phyloP scores from a whole-genome alignment of 805 yeast species.

The Wickerhamiella hasegawae region DNA sequence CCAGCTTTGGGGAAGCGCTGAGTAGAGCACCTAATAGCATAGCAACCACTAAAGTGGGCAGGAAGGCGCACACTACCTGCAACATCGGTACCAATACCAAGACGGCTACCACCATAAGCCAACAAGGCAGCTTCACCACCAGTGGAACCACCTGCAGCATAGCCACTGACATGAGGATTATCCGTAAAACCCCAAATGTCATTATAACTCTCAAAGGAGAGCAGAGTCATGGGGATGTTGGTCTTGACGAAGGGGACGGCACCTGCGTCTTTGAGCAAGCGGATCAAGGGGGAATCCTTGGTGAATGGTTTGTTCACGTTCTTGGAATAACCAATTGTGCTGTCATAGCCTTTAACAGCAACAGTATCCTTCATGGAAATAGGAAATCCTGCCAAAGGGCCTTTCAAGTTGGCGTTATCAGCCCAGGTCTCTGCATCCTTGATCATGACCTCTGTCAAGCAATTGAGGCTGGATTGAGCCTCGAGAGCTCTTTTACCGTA shows the following conservation, averaged over 20 bases:
- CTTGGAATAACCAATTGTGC: conserved; percentile 35
- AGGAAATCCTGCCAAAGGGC: conserved; percentile 51
- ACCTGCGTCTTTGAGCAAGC: conserved; percentile 33
- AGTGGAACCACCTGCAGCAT: conserved; percentile 38
- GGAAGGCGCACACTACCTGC: conserved; percentile 44
- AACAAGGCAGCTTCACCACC: conserved; percentile 37
- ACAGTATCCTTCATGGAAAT: conserved; percentile 46
- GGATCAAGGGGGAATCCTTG: conserved; percentile 27
- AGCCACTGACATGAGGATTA: conserved; percentile 32
- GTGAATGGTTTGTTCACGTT: conserved; percentile 26
- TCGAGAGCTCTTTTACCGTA: conserved; percentile 49
- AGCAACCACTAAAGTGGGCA: conserved; percentile 36
- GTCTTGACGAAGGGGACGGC: conserved; percentile 42
- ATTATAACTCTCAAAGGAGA: conserved; percentile 40
- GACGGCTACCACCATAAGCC: conserved; percentile 31
- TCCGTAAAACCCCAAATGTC: conserved; percentile 35
- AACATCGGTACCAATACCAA: conserved; percentile 42
- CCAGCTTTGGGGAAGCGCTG: conserved; percentile 32
- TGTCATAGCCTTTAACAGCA: conserved; percentile 32
- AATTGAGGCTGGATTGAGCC: conserved; percentile 41
- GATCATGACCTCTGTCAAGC: conserved; percentile 45
- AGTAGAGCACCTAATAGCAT: conserved; percentile 34
- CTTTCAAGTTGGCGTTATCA: conserved; percentile 33
- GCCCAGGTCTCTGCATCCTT: conserved; percentile 54
- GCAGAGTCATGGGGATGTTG: conserved; percentile 38